Evolutionary conservation across 208 protist species (phyloP), one percentile per base, ranked within the genome.

Genomic region (Balamuthia mandrillaris): DNA sequence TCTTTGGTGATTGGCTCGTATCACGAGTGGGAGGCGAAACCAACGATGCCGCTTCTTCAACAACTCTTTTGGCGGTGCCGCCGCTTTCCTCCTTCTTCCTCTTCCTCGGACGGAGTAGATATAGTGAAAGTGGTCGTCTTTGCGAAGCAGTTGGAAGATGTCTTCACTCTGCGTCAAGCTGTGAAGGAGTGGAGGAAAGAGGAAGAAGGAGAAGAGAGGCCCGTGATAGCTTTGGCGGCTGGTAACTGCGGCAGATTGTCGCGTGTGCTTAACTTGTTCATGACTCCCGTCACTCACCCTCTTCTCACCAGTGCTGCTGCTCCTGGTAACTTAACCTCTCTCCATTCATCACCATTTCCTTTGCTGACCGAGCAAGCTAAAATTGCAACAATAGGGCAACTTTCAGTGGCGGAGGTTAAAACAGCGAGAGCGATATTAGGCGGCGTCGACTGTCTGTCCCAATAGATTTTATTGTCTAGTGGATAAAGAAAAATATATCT

Each of bases 241-340:
- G 88, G 88, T 4, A 51, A 68, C 27, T 56, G 82, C 51, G 88
- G 87, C 7, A 89, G 88, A 49, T 24, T 90, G 21, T 88, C 87
- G 16, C 52, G 88, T 27, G 87, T 87, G 9, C 21, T 90, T 21
- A 90, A 90, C 75, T 24, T 29, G 6, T 84, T 89, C 74, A 49
- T 90, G 18, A 90, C 88, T 33, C 88, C 88, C 1, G 88, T 90
- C 44, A 90, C 88, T 16, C 88, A 88, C 58, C 12, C 85, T n/a
- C 21, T 27, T 9, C 33, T 88, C n/a, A 77, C 85, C 7, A 75
- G 75, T 49, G n/a, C 81, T 56, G 87, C 87, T 65, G 88, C 88
- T 16, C 86, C 86, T 7, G 86, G 86, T 6, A 54, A 88, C 29
- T 83, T 89, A 33, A 87, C 86, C 74, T n/a, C n/a, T n/a, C n/a